Evolutionary conservation across 148 eudicot genomes (phyloP).

Genomic region (Nyssa sinensis): DNA sequence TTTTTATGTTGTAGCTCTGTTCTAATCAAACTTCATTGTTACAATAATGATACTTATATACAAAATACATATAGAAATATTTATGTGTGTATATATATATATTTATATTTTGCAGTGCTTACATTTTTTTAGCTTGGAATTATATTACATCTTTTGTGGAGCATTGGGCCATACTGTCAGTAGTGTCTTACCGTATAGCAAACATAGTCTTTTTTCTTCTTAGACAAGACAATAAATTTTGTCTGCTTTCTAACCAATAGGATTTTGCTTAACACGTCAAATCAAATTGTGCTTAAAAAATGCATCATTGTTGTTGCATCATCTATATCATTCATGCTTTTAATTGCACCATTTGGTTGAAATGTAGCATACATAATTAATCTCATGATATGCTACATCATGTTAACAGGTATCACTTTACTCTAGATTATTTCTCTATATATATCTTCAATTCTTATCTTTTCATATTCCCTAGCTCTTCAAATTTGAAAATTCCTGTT

Average conservation of each 20-base stretch:
- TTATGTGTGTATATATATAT: no score
- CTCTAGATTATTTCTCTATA: neutral
- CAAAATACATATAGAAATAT: no score
- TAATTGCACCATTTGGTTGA: neutral
- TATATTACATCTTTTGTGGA: neutral
- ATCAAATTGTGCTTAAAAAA: neutral
- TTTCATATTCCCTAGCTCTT: neutral
- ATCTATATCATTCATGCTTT: neutral
- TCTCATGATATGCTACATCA: neutral
- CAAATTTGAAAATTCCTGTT: neutral
- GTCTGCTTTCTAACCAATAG: neutral
- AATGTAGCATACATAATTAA: neutral
- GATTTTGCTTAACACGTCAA: neutral
- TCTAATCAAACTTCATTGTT: slow-evolving; percentile 1
- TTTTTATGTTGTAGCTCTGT: neutral
- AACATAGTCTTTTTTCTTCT: neutral
- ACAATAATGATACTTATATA: neutral
- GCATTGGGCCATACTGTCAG: neutral
- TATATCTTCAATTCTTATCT: neutral
- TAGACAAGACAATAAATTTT: neutral
- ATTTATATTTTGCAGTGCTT: neutral
- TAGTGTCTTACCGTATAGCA: neutral
- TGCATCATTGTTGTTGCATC: neutral
- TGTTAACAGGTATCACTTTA: neutral
- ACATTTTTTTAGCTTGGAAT: neutral